phyloP scores from a whole-genome alignment of 441 rosid species.

The Populus tomentosa region DNA sequence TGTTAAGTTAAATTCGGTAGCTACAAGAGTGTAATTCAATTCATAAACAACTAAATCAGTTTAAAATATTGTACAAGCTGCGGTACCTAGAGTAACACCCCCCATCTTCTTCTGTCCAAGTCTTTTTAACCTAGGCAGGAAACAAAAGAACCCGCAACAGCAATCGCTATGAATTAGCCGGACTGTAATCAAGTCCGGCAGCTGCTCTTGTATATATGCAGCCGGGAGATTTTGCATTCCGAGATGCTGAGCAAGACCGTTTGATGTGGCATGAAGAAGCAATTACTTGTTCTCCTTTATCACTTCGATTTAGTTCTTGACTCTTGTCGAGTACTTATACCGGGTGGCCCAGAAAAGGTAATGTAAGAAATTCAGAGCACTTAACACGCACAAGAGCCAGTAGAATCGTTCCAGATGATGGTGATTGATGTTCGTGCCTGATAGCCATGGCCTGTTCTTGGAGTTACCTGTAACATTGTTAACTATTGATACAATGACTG shows the following conservation, averaged over 20 bases:
- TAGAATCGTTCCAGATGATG: constrained; percentile 70
- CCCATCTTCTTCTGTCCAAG: no score
- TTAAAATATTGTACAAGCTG: not conserved
- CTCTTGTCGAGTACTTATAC: constrained; percentile 55
- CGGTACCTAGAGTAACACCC: not conserved
- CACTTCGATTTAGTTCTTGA: constrained; percentile 2
- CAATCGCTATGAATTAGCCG: not conserved
- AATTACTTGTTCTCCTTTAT: not conserved
- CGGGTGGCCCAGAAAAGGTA: constrained; percentile 75
- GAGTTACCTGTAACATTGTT: constrained; percentile 44
- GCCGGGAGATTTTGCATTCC: not conserved
- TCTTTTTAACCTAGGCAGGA: not conserved
- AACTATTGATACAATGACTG: constrained; percentile 65
- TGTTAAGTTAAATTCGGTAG: no score
- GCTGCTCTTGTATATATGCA: not conserved
- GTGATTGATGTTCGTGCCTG: constrained; percentile 51
- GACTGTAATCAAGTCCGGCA: not conserved
- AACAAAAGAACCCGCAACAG: not conserved
- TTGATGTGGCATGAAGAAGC: not conserved
- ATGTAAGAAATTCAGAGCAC: constrained; percentile 62
- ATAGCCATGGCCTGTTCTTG: constrained; percentile 59
- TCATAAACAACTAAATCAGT: no score
- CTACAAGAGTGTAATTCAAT: no score
- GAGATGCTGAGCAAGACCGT: not conserved
- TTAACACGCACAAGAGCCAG: constrained; percentile 77